A percentile compares a stretch with the other conserved stretches of the same genome.
These are phyloP conservation scores for Pleomassaria siparia DNA, from an alignment of 2,329 filamentous ascomycete species.

Conservation along the genomic window DNA sequence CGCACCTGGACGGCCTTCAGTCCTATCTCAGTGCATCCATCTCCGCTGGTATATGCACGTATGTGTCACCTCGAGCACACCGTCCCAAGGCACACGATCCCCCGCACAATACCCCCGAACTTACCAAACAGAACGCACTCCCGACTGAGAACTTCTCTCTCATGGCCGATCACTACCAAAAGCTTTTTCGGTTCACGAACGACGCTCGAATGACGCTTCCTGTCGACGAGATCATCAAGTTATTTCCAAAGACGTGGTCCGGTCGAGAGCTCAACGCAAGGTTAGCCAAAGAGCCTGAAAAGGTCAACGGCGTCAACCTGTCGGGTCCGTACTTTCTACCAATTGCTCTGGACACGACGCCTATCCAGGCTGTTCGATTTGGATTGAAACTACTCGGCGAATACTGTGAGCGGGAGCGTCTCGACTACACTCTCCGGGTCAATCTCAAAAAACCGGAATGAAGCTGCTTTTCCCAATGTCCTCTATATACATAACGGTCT, in stretches of 20 bases:
- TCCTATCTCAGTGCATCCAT: constrained; percentile 45
- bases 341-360: constrained; percentile 42
- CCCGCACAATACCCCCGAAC: constrained; percentile 29
- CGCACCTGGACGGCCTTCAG: constrained; percentile 45
- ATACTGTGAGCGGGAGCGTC: constrained; percentile 42
- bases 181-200: constrained; percentile 26
- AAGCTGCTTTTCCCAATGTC: constrained; percentile 1
- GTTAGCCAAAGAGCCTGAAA: constrained; percentile 32
- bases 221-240: constrained; percentile 38
- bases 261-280: constrained; percentile 24
- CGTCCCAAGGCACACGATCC: constrained; percentile 28
- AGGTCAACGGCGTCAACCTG: constrained; percentile 35
- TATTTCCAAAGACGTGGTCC: constrained; percentile 44
- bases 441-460: constrained; percentile 31
- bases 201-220: constrained; percentile 33
- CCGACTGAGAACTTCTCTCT: constrained; percentile 29
- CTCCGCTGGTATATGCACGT: constrained; percentile 39
- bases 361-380: constrained; percentile 49
- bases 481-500: neutral
- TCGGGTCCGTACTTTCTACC: constrained; percentile 46
- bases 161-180: constrained; percentile 29
- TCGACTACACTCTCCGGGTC: constrained; percentile 29
- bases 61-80: constrained; percentile 31
- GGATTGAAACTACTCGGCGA: constrained; percentile 46
- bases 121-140: constrained; percentile 22